Evolutionary conservation across 2,329 filamentous ascomycete species (phyloP).

Genomic region (Monosporascus sp.): DNA sequence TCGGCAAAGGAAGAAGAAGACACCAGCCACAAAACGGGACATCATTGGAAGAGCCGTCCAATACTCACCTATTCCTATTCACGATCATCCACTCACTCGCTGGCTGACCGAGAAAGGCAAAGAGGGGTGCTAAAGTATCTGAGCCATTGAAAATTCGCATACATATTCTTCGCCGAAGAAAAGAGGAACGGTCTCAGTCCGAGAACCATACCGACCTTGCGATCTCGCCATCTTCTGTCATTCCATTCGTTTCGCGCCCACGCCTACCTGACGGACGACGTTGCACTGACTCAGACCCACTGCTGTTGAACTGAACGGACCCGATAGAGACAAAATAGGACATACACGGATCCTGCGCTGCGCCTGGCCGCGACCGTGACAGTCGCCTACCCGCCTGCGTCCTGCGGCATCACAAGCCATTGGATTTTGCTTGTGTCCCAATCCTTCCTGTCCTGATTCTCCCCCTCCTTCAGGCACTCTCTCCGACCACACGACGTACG

Average conservation of each 20-base stretch:
- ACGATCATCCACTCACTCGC: not conserved
- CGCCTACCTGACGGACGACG: slow-evolving; percentile 6
- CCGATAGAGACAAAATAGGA: slow-evolving; percentile 7
- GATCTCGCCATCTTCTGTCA: slow-evolving; percentile 15
- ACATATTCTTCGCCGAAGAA: slow-evolving; percentile 14
- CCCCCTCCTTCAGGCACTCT: slow-evolving; percentile 10
- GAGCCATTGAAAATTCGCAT: slow-evolving; percentile 4
- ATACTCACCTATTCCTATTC: not conserved
- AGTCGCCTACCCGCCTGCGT: slow-evolving; percentile 9
- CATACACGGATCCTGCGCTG: slow-evolving; percentile 15
- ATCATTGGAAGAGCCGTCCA: not conserved
- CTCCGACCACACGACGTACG: slow-evolving; percentile 5
- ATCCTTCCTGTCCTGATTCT: slow-evolving; percentile 14
- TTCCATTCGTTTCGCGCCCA: slow-evolving; percentile 13
- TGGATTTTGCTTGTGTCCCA: slow-evolving; percentile 15
- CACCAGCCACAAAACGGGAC: not conserved
- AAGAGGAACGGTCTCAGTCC: slow-evolving; percentile 17
- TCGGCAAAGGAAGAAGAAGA: not conserved
- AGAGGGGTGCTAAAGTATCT: not conserved
- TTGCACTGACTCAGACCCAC: slow-evolving; percentile 25
- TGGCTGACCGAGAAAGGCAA: not conserved
- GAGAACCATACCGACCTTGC: slow-evolving; percentile 12
- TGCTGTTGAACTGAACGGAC: slow-evolving; percentile 21
- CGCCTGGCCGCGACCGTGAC: slow-evolving; percentile 18
- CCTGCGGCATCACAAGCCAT: slow-evolving; percentile 16